These are phyloP conservation scores for Geotrichum ghanense DNA, from an alignment of 805 yeast genomes.

Conservation along the genomic window DNA sequence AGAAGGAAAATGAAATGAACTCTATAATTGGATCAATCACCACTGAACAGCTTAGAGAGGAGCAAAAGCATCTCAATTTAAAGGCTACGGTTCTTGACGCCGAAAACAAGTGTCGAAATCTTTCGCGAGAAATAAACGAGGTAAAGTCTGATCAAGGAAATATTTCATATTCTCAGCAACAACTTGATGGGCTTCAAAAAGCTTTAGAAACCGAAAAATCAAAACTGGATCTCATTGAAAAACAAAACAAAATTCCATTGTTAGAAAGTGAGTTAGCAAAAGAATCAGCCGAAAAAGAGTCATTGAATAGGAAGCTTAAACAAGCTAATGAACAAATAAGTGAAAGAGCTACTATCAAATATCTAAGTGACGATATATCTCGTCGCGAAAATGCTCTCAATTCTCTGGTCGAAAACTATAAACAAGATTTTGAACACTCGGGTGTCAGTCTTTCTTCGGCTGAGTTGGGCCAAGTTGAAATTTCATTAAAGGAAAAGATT, in stretches of 20 bases:
- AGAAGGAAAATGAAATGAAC: slow-evolving; percentile 22
- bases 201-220: slow-evolving; percentile 21
- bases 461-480: too few species aligned
- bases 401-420: slow-evolving; percentile 22
- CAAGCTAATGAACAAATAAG: slow-evolving; percentile 49
- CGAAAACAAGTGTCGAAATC: slow-evolving; percentile 26
- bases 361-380: slow-evolving; percentile 31
- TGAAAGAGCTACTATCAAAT: slow-evolving; percentile 39
- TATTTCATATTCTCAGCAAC: slow-evolving; percentile 34
- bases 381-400: slow-evolving; percentile 22
- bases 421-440: slow-evolving; percentile 18
- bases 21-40: slow-evolving; percentile 16
- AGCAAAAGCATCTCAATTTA: slow-evolving; percentile 13
- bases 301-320: slow-evolving; percentile 37
- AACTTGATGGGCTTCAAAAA: slow-evolving; percentile 29
- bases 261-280: slow-evolving; percentile 5
- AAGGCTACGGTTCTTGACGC: slow-evolving; percentile 4
- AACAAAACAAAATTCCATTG: slow-evolving; percentile 4
- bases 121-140: slow-evolving; percentile 30
- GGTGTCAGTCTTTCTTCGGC: slow-evolving; percentile 2
- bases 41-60: slow-evolving; percentile 16
- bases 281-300: slow-evolving; percentile 33
- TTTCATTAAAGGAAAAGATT: too few species aligned
- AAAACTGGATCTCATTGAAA: slow-evolving; percentile 8
- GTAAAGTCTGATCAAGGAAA: slow-evolving; percentile 35